phyloP scores from a whole-genome alignment of 108 stramenopile genomes.

The Hondaea fermentalgiana region DNA sequence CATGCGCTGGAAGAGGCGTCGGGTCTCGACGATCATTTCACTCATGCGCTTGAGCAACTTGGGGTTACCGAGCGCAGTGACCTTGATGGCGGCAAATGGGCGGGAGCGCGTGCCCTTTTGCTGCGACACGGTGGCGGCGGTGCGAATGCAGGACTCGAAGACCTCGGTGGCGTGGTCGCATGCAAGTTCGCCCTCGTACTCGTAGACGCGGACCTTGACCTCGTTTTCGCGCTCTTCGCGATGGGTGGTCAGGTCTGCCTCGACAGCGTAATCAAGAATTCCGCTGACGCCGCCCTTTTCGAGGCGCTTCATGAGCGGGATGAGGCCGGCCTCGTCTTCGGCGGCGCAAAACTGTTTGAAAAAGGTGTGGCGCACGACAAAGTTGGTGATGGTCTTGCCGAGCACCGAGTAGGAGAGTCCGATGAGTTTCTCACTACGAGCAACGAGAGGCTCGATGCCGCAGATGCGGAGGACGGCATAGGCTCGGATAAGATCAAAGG shows the following conservation, averaged over 20 bases:
- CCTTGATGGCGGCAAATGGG: constrained; percentile 76
- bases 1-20: constrained; percentile 47
- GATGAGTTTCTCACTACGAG: constrained; percentile 55
- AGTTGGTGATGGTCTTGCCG: constrained; percentile 51
- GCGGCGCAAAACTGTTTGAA: constrained; percentile 94
- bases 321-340: constrained; percentile 56
- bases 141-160: constrained; percentile 66
- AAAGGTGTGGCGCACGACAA: constrained; percentile 59
- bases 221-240: constrained; percentile 30
- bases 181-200: constrained; percentile 65
- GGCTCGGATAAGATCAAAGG: constrained; percentile 55
- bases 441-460: constrained; percentile 51
- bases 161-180: constrained; percentile 67
- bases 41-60: constrained; percentile 70
- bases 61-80: constrained; percentile 87
- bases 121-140: constrained; percentile 61
- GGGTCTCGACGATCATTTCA: constrained; percentile 59
- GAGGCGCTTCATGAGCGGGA: constrained; percentile 55
- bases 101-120: constrained; percentile 39
- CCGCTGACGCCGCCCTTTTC: constrained; percentile 56
- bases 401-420: constrained; percentile 30
- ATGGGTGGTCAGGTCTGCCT: constrained; percentile 48
- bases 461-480: constrained; percentile 57
- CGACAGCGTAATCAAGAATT: constrained; percentile 95
- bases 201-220: constrained; percentile 56